Conservation (phyloP, 2,329 filamentous ascomycete genomes). For the Clonostachys chloroleuca region DNA sequence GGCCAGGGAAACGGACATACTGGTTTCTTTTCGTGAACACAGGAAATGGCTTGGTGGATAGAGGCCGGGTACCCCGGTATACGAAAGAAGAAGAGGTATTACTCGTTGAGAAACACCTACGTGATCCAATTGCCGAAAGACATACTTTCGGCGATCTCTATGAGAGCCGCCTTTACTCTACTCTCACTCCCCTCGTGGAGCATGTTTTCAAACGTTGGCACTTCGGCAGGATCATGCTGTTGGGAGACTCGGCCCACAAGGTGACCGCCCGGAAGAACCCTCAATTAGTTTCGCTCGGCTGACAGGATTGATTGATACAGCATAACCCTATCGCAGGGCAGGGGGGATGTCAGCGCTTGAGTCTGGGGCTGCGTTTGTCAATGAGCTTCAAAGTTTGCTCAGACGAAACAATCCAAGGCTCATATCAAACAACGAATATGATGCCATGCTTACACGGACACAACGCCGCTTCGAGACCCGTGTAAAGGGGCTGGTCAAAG, state of each 20-base stretch:
- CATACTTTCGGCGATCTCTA: slow-evolving; percentile 21
- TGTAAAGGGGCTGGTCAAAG: no score
- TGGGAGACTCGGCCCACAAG: slow-evolving; percentile 27
- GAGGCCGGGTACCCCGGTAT: slow-evolving; percentile 23
- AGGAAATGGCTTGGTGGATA: slow-evolving; percentile 13
- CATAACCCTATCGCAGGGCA: slow-evolving; percentile 13
- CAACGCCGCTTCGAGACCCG: no score
- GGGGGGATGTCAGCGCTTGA: slow-evolving; percentile 17
- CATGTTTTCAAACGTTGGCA: slow-evolving; percentile 23
- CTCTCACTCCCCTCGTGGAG: slow-evolving; percentile 23
- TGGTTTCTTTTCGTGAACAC: slow-evolving; percentile 2
- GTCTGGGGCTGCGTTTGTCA: slow-evolving; percentile 10
- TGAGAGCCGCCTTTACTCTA: slow-evolving; percentile 13
- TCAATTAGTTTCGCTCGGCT: not conserved
- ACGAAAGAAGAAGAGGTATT: slow-evolving; percentile 20
- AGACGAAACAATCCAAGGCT: no score
- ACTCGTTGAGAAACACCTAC: slow-evolving; percentile 13
- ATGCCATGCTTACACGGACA: no score
- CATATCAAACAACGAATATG: no score
- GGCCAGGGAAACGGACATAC: not conserved
- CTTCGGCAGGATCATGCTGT: slow-evolving; percentile 17
- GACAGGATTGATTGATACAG: slow-evolving; percentile 3
- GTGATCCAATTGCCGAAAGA: slow-evolving; percentile 11
- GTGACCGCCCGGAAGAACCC: slow-evolving; percentile 4
- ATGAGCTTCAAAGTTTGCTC: slow-evolving; percentile 1